Conservation (phyloP, 1,284 basidiomycete genomes). For the Grifola frondosa region DNA sequence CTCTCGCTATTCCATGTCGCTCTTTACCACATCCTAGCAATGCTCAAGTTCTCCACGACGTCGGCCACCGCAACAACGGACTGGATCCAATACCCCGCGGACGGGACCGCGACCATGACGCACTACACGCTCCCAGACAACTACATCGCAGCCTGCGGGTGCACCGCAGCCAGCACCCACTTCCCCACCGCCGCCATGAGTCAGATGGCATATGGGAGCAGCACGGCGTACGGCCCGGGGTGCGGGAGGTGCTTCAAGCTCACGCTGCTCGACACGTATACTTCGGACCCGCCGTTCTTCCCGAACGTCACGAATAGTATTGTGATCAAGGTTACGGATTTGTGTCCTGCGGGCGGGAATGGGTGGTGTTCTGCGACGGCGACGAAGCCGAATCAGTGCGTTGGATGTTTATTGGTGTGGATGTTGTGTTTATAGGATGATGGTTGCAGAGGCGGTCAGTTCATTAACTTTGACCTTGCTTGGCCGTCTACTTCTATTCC, state of each 20-base stretch:
- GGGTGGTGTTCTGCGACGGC: slow-evolving; percentile 73
- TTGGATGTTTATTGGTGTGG: slow-evolving; percentile 8
- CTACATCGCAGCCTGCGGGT: slow-evolving; percentile 62
- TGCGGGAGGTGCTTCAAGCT: slow-evolving; percentile 79
- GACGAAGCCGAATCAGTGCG: slow-evolving; percentile 58
- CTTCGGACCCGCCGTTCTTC: slow-evolving; percentile 65
- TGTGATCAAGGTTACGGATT: slow-evolving; percentile 71
- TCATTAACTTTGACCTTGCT: slow-evolving; percentile 75
- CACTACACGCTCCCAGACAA: slow-evolving; percentile 41
- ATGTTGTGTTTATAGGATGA: not conserved
- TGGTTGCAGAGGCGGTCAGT: slow-evolving; percentile 52
- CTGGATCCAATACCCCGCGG: slow-evolving; percentile 58
- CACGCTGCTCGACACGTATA: slow-evolving; percentile 67
- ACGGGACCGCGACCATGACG: slow-evolving; percentile 32
- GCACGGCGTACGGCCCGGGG: slow-evolving; percentile 66
- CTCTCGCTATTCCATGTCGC: too few relatives aligned
- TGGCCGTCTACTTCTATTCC: slow-evolving; percentile 73
- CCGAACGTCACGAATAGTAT: slow-evolving; percentile 61
- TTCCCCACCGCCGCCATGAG: slow-evolving; percentile 77
- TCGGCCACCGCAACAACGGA: too few relatives aligned
- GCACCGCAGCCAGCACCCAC: slow-evolving; percentile 64
- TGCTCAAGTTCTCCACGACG: too few relatives aligned
- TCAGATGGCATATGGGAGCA: slow-evolving; percentile 76
- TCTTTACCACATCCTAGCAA: too few relatives aligned
- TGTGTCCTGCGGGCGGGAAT: slow-evolving; percentile 59